These are phyloP conservation scores for Alternaria consortialis DNA, from an alignment of 2,329 filamentous ascomycete species.

Conservation along the genomic window DNA sequence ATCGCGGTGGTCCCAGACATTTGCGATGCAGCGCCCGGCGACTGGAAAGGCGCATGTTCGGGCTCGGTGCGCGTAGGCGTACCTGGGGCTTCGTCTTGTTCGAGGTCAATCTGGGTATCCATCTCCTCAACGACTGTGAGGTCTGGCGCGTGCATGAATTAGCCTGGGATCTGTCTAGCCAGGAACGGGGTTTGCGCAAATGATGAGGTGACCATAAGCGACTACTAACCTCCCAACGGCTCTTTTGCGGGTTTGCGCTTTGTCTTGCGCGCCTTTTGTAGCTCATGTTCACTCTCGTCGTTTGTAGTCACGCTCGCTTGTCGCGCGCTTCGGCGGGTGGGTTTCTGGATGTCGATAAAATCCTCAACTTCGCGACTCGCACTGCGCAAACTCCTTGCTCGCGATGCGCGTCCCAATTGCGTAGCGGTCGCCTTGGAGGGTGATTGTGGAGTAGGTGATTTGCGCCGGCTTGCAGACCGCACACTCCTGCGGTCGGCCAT, in stretches of 20 bases:
- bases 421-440: slow-evolving; percentile 28
- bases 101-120: slow-evolving; percentile 33
- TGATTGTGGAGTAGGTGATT: slow-evolving; percentile 43
- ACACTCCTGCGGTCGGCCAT: slow-evolving; percentile 48
- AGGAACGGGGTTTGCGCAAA: background rate
- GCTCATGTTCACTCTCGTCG: slow-evolving; percentile 37
- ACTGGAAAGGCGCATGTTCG: slow-evolving; percentile 31
- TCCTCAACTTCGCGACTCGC: slow-evolving; percentile 51
- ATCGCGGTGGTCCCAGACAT: slow-evolving; percentile 60
- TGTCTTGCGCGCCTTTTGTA: slow-evolving; percentile 26
- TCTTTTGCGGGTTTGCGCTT: slow-evolving; percentile 36
- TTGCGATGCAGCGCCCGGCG: slow-evolving; percentile 51
- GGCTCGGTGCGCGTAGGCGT: slow-evolving; percentile 31
- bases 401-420: slow-evolving; percentile 36
- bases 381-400: slow-evolving; percentile 48
- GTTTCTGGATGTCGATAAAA: slow-evolving; percentile 26
- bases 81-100: slow-evolving; percentile 26
- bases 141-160: slow-evolving; percentile 32
- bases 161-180: slow-evolving; percentile 14
- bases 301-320: slow-evolving; percentile 40
- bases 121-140: slow-evolving; percentile 47
- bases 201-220: background rate
- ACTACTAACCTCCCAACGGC: slow-evolving; percentile 40
- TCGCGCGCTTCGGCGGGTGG: slow-evolving; percentile 37
- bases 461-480: slow-evolving; percentile 47